Percentiles rank a stretch among this genome's conserved stretches.
Evolutionary conservation across 2,329 filamentous ascomycete genomes (phyloP).

Genomic region (Botrytis galanthina): DNA sequence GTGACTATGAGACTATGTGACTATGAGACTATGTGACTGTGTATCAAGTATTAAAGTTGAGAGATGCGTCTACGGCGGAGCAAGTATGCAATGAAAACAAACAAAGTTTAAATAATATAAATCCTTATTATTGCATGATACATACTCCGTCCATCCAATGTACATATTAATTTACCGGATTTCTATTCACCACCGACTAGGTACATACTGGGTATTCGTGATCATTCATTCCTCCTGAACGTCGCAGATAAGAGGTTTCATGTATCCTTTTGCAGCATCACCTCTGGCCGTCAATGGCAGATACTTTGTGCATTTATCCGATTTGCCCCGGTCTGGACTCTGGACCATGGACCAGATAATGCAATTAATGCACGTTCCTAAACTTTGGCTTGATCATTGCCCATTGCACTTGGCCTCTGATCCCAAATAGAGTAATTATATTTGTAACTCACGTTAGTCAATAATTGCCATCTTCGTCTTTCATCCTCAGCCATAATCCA

Average conservation of each 20-base stretch:
- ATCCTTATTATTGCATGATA: background rate
- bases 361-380: background rate
- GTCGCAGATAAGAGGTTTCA: background rate
- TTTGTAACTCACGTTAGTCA: background rate
- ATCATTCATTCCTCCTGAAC: background rate
- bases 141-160: background rate
- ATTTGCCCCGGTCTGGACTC: background rate
- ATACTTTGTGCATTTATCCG: background rate
- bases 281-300: background rate
- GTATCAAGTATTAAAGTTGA: too few species aligned
- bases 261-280: background rate
- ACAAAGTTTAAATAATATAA: background rate
- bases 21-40: too few species aligned
- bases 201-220: too few species aligned
- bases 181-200: too few species aligned
- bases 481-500: too few species aligned
- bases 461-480: background rate
- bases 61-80: background rate
- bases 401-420: background rate
- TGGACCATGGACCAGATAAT: background rate
- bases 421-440: background rate
- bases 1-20: too few species aligned
- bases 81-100: background rate
- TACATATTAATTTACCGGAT: background rate
- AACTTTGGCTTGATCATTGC: background rate